Evolutionary conservation across 2,329 filamentous ascomycete genomes (phyloP).

Genomic region (Daldinia sp.): DNA sequence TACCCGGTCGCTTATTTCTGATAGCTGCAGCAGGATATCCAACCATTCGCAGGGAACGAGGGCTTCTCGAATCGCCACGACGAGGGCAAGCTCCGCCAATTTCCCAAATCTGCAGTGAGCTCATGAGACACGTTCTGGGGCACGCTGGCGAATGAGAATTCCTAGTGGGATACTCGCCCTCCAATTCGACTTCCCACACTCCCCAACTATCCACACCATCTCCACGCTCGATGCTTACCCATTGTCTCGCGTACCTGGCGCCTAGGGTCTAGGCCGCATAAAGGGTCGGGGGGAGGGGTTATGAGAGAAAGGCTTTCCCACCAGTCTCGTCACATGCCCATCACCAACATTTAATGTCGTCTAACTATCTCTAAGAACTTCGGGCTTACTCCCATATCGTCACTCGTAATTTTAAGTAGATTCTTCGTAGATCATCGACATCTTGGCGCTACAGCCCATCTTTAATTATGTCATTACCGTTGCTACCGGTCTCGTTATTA

Average conservation of each 20-base stretch:
- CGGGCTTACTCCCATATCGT: constrained; percentile 13
- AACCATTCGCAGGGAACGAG: constrained; percentile 20
- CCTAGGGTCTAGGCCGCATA: constrained; percentile 33
- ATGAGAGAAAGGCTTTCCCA: constrained; percentile 23
- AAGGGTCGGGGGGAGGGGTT: constrained; percentile 18
- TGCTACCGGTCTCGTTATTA: too few species aligned
- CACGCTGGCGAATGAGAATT: constrained; percentile 30
- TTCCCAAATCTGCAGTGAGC: constrained; percentile 37
- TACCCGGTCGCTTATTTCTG: constrained; percentile 15
- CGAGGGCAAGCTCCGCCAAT: constrained; percentile 30
- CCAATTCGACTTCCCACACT: constrained; percentile 31
- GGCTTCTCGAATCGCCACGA: constrained; percentile 25
- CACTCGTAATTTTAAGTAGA: background rate
- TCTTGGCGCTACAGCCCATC: background rate
- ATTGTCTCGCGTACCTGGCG: constrained; percentile 39
- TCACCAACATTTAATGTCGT: constrained; percentile 21
- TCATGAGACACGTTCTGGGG: constrained; percentile 24
- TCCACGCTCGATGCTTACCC: constrained; percentile 37
- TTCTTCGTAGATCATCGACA: background rate
- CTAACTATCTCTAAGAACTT: constrained; percentile 8
- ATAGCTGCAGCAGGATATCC: constrained; percentile 22
- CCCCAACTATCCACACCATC: constrained; percentile 35
- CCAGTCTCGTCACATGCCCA: constrained; percentile 29
- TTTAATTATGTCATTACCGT: background rate
- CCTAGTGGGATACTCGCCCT: constrained; percentile 17